Conservation (phyloP, 2,329 filamentous ascomycete species). For the Dactylellina cionopaga region DNA sequence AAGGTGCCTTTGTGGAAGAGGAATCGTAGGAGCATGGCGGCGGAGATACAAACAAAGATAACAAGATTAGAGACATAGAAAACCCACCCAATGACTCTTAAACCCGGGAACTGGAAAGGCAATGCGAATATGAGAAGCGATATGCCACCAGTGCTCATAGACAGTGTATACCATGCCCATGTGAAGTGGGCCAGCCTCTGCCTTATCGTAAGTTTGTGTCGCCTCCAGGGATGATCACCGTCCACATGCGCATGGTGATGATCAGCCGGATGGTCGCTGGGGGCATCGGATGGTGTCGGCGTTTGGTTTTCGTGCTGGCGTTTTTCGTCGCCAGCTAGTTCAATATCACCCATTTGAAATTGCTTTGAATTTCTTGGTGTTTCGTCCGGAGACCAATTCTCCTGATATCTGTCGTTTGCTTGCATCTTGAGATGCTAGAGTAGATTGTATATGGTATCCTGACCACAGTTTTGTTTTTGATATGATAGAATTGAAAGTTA, state of each 20-base stretch:
- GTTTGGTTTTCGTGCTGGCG: background rate
- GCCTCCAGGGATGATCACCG: constrained; percentile 35
- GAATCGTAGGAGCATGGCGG: constrained; percentile 70
- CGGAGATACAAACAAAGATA: constrained; percentile 70
- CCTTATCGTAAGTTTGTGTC: constrained; percentile 58
- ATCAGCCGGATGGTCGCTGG: background rate
- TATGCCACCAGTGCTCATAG: constrained; percentile 79
- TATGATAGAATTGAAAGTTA: background rate
- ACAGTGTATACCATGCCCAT: constrained; percentile 78
- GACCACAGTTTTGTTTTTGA: constrained; percentile 14
- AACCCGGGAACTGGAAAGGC: constrained; percentile 72
- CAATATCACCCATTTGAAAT: constrained; percentile 28
- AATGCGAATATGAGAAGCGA: constrained; percentile 72
- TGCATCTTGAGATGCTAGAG: constrained; percentile 28
- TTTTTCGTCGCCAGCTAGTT: constrained; percentile 22
- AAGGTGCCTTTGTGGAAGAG: constrained; percentile 68
- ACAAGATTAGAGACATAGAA: constrained; percentile 75
- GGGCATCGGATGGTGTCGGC: background rate
- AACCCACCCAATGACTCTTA: constrained; percentile 72
- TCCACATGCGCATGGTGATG: background rate
- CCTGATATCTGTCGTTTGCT: constrained; percentile 24
- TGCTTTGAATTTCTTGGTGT: constrained; percentile 50
- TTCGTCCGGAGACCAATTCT: constrained; percentile 39
- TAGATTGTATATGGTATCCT: background rate
- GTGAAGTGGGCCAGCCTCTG: constrained; percentile 70